Percentiles rank a stretch among this genome's conserved stretches.
phyloP scores from a whole-genome alignment of 108 stramenopile genomes.

The Seminavis robusta region DNA sequence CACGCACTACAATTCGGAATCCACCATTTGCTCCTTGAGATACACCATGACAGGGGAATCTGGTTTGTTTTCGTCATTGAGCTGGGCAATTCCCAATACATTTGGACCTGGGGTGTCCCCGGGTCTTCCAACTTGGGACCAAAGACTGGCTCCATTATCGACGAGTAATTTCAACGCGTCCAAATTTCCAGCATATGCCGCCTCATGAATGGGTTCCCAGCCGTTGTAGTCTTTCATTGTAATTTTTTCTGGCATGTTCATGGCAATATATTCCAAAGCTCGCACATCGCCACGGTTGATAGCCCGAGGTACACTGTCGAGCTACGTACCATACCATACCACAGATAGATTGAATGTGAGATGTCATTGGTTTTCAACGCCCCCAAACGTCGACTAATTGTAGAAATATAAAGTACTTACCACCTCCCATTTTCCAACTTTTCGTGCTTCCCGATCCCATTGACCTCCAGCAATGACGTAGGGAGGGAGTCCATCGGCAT shows the following conservation, averaged over 20 bases:
- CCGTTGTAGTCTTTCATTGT: slow-evolving; percentile 33
- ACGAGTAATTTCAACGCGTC: slow-evolving; percentile 35
- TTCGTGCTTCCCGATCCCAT: slow-evolving; percentile 20
- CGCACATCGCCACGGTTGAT: slow-evolving; percentile 22
- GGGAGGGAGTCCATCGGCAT: slow-evolving; percentile 27
- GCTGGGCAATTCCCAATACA: too few species aligned
- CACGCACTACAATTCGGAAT: too few species aligned
- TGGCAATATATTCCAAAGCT: slow-evolving; percentile 2
- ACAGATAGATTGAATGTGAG: neutral
- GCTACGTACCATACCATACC: too few species aligned
- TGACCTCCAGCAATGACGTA: slow-evolving; percentile 39
- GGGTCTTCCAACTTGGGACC: too few species aligned
- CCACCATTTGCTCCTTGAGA: too few species aligned
- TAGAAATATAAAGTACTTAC: neutral
- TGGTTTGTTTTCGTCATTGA: too few species aligned
- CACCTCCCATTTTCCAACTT: slow-evolving; percentile 5
- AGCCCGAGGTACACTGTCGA: slow-evolving; percentile 17
- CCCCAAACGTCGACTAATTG: neutral
- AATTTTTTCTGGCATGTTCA: slow-evolving; percentile 10
- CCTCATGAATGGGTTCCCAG: slow-evolving; percentile 51
- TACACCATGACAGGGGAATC: too few species aligned
- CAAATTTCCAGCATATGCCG: slow-evolving; percentile 23
- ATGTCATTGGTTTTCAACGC: neutral
- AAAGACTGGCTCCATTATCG: slow-evolving; percentile 26
- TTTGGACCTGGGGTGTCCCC: too few species aligned